These are phyloP conservation scores for Linum tenue DNA, from an alignment of 345 rosid genomes.

Conservation along the genomic window DNA sequence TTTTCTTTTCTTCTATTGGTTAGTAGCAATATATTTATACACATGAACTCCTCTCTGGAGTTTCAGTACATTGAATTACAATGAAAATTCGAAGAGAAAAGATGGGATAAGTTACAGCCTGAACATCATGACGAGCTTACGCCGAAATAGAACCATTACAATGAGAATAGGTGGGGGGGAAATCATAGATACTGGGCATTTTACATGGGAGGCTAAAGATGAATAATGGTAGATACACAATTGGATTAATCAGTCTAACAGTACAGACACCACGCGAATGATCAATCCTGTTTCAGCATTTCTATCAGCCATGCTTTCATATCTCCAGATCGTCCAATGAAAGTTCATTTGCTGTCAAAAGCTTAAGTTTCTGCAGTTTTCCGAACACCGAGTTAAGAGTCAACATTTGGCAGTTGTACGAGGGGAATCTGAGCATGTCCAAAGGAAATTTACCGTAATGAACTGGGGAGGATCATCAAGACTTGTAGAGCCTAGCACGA, in stretches of 20 bases:
- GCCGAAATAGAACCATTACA: background rate
- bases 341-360: constrained; percentile 62
- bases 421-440: background rate
- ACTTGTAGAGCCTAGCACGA: constrained; percentile 86
- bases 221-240: background rate
- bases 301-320: constrained; percentile 7
- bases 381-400: background rate
- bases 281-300: background rate
- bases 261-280: background rate
- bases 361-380: constrained; percentile 73
- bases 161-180: too few species aligned
- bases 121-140: background rate
- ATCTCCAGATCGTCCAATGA: constrained; percentile 84
- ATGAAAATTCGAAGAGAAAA: too few species aligned
- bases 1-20: too few species aligned
- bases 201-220: background rate
- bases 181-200: too few species aligned
- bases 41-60: too few species aligned
- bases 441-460: constrained; percentile 46
- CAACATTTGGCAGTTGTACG: background rate
- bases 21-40: too few species aligned
- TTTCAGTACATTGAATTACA: too few species aligned
- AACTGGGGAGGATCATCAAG: constrained; percentile 94
- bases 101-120: background rate
- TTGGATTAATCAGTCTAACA: background rate